Base-by-base conservation (phyloP, 441 rosid species). In the Populus hybrid region DNA sequence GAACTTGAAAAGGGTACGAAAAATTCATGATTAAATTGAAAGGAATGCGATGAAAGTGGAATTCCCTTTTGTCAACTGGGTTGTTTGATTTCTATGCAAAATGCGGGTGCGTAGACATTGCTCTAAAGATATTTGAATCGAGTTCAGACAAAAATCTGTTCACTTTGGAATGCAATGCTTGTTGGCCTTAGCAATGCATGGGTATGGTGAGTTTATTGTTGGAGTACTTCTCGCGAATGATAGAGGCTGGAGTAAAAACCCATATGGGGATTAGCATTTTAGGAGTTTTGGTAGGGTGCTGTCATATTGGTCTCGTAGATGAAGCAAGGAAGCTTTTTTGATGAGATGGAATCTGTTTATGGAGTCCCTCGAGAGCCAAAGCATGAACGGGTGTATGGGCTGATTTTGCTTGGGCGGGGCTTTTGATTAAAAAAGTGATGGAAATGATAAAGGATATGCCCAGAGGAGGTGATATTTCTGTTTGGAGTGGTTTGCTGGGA, bases 321-420 rank as follows among this genome's bases (percentile, higher is more conserved):
- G 93, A 93, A 75, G 96, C 91, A 11, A 86, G 74, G 79, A 86
- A 80, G 72, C 81, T n/a, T 89, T 70, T 93, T 91, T 36, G 5
- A 87, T 16, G 79, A 86, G 72, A 93, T 91, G 98, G 83, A 85
- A 72, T 74, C 82, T 19, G 28, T 75, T 53, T 83, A 86, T 67
- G 83, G 84, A 28, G 89, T 89, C 32, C 61, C 72, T 23, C 83
- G 86, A 68, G 92, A 89, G 82, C 79, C 82, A 61, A 91, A 86
- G 83, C 96, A 91, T 80, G 91, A n/a, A 87, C 7, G 95, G 94
- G 2, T 92, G 92, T 74, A 86, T 91, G n/a, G 95, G 87, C 87
- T 64, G 95, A 91, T n/a, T 86, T 84, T 91, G 88, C 89, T 91
- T 24, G 91, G 90, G 5, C 81, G 94, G 76, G 92, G 91, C 9